Base-by-base conservation (phyloP, 495 filamentous ascomycete genomes). In the Aspergillus leporis region DNA sequence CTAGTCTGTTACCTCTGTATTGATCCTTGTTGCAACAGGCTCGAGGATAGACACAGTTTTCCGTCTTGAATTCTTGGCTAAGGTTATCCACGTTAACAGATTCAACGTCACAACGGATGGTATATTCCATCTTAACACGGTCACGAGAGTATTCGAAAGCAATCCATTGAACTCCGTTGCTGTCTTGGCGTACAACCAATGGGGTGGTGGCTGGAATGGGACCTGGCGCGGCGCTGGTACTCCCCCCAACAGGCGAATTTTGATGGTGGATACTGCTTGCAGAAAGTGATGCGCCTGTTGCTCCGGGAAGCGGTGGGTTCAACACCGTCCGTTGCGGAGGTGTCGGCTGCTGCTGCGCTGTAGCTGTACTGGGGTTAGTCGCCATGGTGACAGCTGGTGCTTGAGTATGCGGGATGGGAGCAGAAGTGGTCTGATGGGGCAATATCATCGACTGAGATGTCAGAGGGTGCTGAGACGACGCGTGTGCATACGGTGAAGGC, bases 61-160 rank as follows among this genome's bases (percentile, higher is more conserved):
- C 93, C 6, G 88, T 90, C 78, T 96, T 96, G 85, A 98, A 98
- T 52, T 97, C 92, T 63, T 82, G 79, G 60, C 82, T 83, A 30
- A 98, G 84, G 45, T 82, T 86, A 51, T 97, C 92, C 51, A 93
- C 90, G 69, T 91, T 92, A 46, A 98, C 92, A 1, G 93, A 97
- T 75, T 97, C 94, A 22, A 98, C 94, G 65, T 98, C 94, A 68
- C 94, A 98, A 34, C 94, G 88, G 68, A 98, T 98, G 0, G 92
- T 97, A 73, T 98, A 98, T 71, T 97, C 94, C 92, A 97, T 97
- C 84, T 98, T 98, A 62, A 98, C 92, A 30, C 94, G 83, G 70
- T 98, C 94, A 25, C 94, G 86, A 16, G 95, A 98, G 72, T 98
- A 98, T 68, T 98, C 94, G 58, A 98, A 98, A 3, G 92, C 91